Conservation (phyloP, 805 yeast species). For the Danielozyma ontarioensis region DNA sequence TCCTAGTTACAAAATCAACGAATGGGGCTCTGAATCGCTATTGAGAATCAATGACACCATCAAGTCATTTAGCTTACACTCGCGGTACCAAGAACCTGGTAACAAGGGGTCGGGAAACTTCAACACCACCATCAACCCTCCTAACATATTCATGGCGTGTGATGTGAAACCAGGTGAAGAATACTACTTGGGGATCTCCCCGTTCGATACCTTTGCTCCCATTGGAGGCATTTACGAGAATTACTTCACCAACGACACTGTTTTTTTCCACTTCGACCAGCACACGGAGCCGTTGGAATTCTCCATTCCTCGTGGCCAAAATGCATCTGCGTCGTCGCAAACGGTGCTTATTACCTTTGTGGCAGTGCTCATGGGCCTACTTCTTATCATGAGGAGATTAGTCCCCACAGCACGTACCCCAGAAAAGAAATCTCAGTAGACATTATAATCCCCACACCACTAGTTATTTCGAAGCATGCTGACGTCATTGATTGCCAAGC, state of each 20-base stretch:
- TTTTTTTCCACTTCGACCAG: slow-evolving; percentile 26
- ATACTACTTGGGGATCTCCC: slow-evolving; percentile 26
- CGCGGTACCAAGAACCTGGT: slow-evolving; percentile 35
- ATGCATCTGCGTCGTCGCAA: slow-evolving; percentile 3
- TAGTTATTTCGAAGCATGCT: no score
- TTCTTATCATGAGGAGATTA: slow-evolving; percentile 1
- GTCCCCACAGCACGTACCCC: no score
- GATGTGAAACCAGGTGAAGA: slow-evolving; percentile 19
- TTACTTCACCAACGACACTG: slow-evolving; percentile 36
- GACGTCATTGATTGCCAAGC: no score
- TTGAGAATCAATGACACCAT: slow-evolving; percentile 17
- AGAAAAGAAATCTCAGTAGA: no score
- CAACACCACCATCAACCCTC: slow-evolving; percentile 12
- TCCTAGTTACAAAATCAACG: slow-evolving; percentile 30
- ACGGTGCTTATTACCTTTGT: slow-evolving; percentile 2
- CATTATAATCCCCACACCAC: no score
- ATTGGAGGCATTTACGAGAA: slow-evolving; percentile 32
- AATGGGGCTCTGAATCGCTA: slow-evolving; percentile 39
- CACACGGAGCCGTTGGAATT: slow-evolving; percentile 1
- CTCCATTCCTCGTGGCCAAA: slow-evolving; percentile 7
- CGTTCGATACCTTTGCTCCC: slow-evolving; percentile 23
- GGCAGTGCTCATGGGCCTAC: slow-evolving; percentile 6
- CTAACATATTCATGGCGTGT: slow-evolving; percentile 34
- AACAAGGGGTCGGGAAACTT: not conserved
- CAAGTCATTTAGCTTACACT: slow-evolving; percentile 25